Percentiles rank a stretch among this genome's conserved stretches.
Evolutionary conservation across 1,284 basidiomycete species (phyloP).

Genomic region (Malassezia japonica): DNA sequence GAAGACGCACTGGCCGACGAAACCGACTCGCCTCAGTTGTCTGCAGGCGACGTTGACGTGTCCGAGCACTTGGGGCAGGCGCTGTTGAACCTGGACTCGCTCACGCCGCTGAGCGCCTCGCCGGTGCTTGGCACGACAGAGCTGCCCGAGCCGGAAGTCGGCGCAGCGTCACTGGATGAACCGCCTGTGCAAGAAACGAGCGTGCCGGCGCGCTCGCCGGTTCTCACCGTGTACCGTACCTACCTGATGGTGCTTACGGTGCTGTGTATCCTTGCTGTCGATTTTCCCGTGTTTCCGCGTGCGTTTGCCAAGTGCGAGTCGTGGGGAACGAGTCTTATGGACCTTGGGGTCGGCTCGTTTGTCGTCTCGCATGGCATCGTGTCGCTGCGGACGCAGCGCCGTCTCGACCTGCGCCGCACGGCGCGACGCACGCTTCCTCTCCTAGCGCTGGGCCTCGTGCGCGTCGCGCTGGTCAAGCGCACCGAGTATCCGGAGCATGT

Average conservation of each 20-base stretch:
- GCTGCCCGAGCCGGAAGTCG: too few relatives aligned
- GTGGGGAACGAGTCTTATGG: conserved; percentile 85
- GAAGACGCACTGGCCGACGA: too few relatives aligned
- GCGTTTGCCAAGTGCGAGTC: conserved; percentile 83
- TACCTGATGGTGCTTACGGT: conserved; percentile 93
- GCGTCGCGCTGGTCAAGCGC: conserved; percentile 80
- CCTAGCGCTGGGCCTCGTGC: conserved; percentile 63
- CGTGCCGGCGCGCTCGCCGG: conserved; percentile 40
- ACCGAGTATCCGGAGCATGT: conserved; percentile 88
- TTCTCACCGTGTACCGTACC: conserved; percentile 77
- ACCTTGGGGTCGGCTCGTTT: conserved; percentile 89
- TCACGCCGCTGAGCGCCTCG: too few relatives aligned
- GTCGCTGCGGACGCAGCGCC: conserved; percentile 56
- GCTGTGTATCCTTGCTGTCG: conserved; percentile 85
- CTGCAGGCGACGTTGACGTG: too few relatives aligned
- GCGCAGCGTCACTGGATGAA: too few relatives aligned
- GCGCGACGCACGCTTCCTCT: conserved; percentile 61
- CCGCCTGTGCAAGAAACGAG: too few relatives aligned
- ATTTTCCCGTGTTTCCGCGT: conserved; percentile 81
- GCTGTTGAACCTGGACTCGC: too few relatives aligned
- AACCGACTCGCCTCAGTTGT: too few relatives aligned
- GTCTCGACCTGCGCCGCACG: conserved; percentile 37
- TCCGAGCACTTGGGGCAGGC: too few relatives aligned
- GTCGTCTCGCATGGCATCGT: conserved; percentile 88
- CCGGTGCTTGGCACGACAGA: too few relatives aligned